phyloP scores from a whole-genome alignment of 2,329 filamentous ascomycete genomes.

The Monosporascus sp. region DNA sequence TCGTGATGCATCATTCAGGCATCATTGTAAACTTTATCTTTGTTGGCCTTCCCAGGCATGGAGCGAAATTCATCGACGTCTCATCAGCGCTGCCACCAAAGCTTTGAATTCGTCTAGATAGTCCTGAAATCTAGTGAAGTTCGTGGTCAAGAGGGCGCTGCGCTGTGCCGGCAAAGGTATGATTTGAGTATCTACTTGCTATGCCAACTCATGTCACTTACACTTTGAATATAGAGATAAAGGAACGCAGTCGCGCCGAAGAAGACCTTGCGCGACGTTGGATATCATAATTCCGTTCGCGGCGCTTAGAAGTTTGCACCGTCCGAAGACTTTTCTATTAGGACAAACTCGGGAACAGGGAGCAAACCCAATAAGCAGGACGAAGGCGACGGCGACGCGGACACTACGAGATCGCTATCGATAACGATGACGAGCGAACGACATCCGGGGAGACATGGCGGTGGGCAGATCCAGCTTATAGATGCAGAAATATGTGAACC shows the following conservation, averaged over 20 bases:
- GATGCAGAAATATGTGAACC: conserved; percentile 16
- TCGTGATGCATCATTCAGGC: neutral
- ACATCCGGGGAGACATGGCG: conserved; percentile 9
- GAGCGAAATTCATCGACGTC: neutral
- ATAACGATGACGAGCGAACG: conserved; percentile 20
- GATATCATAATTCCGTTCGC: conserved; percentile 2
- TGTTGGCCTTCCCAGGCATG: neutral
- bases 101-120: neutral
- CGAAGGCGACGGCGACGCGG: neutral
- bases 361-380: neutral
- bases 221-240: neutral
- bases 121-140: neutral
- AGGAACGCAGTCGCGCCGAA: neutral
- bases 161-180: too few species aligned
- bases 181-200: too few species aligned
- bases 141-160: too few species aligned
- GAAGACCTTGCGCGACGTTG: conserved; percentile 1
- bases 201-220: neutral
- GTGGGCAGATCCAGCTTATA: conserved; percentile 17
- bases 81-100: neutral
- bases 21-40: neutral
- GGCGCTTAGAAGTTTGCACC: conserved; percentile 1
- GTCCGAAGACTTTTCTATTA: neutral
- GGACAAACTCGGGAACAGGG: neutral
- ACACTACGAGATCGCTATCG: neutral